Evolutionary conservation across 306 rosid genomes (phyloP), one percentile per base, ranked within the genome.

Genomic region (Potentilla sterilis): DNA sequence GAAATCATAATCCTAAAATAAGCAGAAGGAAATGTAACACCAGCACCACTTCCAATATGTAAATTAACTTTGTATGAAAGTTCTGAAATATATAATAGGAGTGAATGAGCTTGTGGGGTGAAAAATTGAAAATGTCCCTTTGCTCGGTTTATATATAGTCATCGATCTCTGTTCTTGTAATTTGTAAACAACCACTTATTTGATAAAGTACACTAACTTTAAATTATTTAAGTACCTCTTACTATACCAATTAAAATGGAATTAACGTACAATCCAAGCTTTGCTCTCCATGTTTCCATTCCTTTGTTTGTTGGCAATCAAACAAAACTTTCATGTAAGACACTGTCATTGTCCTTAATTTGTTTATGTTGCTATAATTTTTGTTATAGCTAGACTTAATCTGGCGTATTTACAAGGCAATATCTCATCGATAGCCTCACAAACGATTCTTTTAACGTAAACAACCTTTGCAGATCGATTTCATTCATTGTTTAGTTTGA

Each of bases 241-340:
- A 14, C 1, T 62, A 35, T 63, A 63, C n/a, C 44, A 6, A 11
- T 67, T 8, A 16, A 10, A 3, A 5, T 18, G 24, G 22, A 47
- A 9, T 54, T 21, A 52, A 21, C 48, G 28, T 51, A 37, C 34
- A 71, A 13, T 40, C 38, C 66, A 72, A 57, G 14, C 13, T 42
- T 72, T 22, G n/a, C 41, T 9, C 40, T 41, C 55, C 28, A 28
- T 24, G 55, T 28, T 43, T 59, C 28, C 42, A 38, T 74, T 74
- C 58, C 35, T 61, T 74, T 74, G 77, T 61, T 44, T 59, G 34
- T 32, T 74, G 43, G 69, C 69, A 16, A 74, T 32, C 69, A 32
- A 61, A 74, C 77, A 74, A 59, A 74, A 28, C 21, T 16, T 37
- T 38, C 42, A 55, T 57, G 67, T 41, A 38, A 71, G 37, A 52